Base-by-base conservation (phyloP, 139 green algal species). In the Chloropicon primus region DNA sequence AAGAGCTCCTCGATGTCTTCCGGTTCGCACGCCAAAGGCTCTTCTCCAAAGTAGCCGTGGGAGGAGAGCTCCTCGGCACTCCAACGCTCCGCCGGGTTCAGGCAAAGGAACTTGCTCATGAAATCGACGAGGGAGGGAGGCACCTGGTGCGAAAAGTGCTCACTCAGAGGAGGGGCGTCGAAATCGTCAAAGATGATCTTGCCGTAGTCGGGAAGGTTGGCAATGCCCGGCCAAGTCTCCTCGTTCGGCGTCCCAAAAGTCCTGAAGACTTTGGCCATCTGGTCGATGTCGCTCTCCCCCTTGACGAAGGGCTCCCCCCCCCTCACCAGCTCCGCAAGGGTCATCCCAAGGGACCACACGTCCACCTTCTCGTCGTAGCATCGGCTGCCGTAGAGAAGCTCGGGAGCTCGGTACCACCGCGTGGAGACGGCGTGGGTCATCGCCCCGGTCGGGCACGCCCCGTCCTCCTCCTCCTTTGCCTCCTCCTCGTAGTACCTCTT, bases 201-300 rank as follows among this genome's bases (percentile, higher is more conserved):
- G 73, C 73, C 73, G 73, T 76, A 76, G 73, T 76, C 73, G 23
- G 73, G 73, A 22, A 29, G 25, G 2, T 53, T 2, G 24, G 25
- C 73, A 21, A 76, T 25, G 23, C 5, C 73, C 2, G 73, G 73
- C 73, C 73, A 76, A 2, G 28, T 28, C 24, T 53, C 28, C 28
- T 76, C 73, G 73, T 76, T 41, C 2, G 28, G n/a, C 2, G 73
- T 76, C 2, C 73, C 73, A 24, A 76, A 28, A 27, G 2, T 53
- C 73, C 28, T 24, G 25, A 54, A 28, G 25, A 76, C 73, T 25
- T 76, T 76, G 73, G 73, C n/a, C 73, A 76, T 27, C 73, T 76
- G 73, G 25, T 76, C 73, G 22, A 76, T 76, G 73, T 76, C 73
- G 73, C 28, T 76, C 73, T 76, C 73, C 23, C 73, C 73, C 41